Base-by-base conservation (phyloP, 306 rosid genomes). In the Medicago arabica region DNA sequence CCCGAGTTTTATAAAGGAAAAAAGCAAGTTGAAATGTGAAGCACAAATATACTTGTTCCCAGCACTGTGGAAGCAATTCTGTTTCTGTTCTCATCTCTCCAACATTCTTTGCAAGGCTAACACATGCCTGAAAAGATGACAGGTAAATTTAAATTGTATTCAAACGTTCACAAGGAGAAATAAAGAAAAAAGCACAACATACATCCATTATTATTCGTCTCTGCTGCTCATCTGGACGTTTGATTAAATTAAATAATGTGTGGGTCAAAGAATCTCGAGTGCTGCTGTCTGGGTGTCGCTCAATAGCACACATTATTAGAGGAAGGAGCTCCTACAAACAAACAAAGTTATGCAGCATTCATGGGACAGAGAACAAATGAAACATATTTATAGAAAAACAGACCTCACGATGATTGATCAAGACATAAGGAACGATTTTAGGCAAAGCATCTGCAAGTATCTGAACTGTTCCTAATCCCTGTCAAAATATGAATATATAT, bases 1-100 rank as follows among this genome's bases (percentile, higher is more conserved):
- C 3, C 28, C 28, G 3, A 23, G 28, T 23, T 23, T 23, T 23
- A 23, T 23, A 23, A 51, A 47, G 61, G 51, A 13, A 72, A 78
- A 74, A 65, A 18, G 28, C 28, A 23, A 23, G 28, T 23, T 23
- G 28, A 23, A 23, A 23, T 23, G 28, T 51, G 49, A 50, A 55
- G 19, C 55, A 12, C 51, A 77, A 78, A 86, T 31, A 76, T 83
- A 95, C 99, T 83, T 95, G 99, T 87, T 95, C 99, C 99, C 97
- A 95, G 77, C 99, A 95, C 77, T 95, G 97, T 40, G 99, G 97
- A 83, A 95, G 97, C 83, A 95, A 86, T 83, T 95, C 97, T 74
- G 93, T 90, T 89, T 95, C 97, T 78, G 97, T 92, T 86, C 97
- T 90, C 99, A 95, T 95, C 82, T 95, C 91, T 72, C 97, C 97